phyloP scores from a whole-genome alignment of 1,284 basidiomycete species.

The Pseudozyma tsukubaensis region DNA sequence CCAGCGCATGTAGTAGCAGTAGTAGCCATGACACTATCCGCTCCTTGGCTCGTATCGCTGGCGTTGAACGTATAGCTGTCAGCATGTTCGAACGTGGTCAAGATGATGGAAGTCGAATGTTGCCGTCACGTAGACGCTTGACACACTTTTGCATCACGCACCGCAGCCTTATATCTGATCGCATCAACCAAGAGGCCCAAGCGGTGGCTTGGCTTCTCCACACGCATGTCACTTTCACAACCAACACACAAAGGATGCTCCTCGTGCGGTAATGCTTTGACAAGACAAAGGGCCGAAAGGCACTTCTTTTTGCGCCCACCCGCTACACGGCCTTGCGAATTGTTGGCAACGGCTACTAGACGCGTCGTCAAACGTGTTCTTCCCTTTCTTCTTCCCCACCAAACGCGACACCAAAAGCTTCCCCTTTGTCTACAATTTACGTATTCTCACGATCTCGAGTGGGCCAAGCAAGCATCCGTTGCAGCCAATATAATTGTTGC shows the following conservation, averaged over 20 bases:
- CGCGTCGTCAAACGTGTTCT: slow-evolving; percentile 28
- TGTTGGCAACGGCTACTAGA: background rate
- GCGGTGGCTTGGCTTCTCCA: background rate
- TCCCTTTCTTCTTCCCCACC: slow-evolving; percentile 16
- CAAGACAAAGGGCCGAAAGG: slow-evolving; percentile 3
- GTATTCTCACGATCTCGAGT: background rate
- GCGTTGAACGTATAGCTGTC: slow-evolving; percentile 8
- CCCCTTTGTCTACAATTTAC: slow-evolving; percentile 11
- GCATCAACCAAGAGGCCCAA: background rate
- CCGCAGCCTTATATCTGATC: background rate
- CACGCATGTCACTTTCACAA: too few species aligned
- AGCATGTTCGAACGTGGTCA: slow-evolving; percentile 8
- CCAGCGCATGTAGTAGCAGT: slow-evolving; percentile 23
- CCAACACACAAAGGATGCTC: too few species aligned
- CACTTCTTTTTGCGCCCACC: background rate
- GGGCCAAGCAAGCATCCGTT: too few species aligned
- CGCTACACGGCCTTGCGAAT: background rate
- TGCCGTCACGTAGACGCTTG: background rate
- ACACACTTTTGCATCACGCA: background rate
- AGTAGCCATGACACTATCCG: slow-evolving; percentile 32
- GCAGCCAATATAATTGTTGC: background rate
- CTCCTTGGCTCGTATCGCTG: slow-evolving; percentile 18
- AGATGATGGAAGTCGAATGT: background rate
- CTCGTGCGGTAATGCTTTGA: background rate
- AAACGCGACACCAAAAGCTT: background rate